Base-by-base conservation (phyloP, 192 early-diverging fungal genomes). In the Backusella psychrophila region DNA sequence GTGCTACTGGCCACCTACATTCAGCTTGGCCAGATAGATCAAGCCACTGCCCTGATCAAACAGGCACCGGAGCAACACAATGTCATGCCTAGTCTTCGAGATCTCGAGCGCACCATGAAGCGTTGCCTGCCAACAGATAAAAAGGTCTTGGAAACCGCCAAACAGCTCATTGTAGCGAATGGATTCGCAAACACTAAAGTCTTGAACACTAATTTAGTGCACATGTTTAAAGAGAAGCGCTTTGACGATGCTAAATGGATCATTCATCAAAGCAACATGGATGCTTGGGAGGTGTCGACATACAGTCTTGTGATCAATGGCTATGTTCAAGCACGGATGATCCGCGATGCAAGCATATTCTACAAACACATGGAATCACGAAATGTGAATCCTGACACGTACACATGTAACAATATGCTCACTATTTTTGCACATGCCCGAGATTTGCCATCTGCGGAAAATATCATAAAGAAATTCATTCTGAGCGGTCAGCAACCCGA, bases 1-100 rank as follows among this genome's bases (percentile, higher is more conserved):
- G 70, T 69, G 8, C 63, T 82, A 7, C 34, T 82, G 21, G 81
- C 77, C 4, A 78, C 75, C 7, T 79, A 75, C 66, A 74, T 82
- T 3, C 29, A 67, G 14, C 21, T 79, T 1, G 71, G 59, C 23
- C 36, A 76, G 17, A 33, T 65, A 19, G 71, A 82, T 6, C 53
- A 76, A 19, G 81, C 81, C 0, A 26, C 31, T 3, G 38, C 9
- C 11, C 14, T 82, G 19, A 42, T 82, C 8, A 21, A 71, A n/a
- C 12, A 75, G 1, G 77, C 76, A 9, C 31, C 12, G 0, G 15
- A 59, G 14, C 21, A 66, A 42, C 41, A 41, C 46, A 70, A 75
- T 6, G 35, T 82, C 3, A 49, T 36, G 5, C 81, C 81, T 6
- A 69, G 72, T 42, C 36, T 79, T 17, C 71, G 65, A 5, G 74